phyloP scores from a whole-genome alignment of 208 protist genomes.

The Crithidia bombi region DNA sequence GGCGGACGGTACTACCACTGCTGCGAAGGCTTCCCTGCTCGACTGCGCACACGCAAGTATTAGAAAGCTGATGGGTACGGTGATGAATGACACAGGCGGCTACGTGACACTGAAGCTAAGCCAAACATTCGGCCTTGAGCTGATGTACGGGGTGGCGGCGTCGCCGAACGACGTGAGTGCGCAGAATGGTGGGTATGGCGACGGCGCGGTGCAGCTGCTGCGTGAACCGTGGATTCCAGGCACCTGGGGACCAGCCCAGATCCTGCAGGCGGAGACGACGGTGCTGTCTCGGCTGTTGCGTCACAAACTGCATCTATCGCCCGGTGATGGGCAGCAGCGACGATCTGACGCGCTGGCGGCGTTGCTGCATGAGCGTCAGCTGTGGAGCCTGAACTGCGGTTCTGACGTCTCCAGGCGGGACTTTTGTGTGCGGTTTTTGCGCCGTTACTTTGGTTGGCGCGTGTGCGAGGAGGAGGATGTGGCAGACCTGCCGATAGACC shows the following conservation, averaged over 20 bases:
- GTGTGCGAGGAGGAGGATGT: constrained; percentile 31
- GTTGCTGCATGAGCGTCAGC: background rate
- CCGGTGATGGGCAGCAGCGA: background rate
- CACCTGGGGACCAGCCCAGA: constrained; percentile 29
- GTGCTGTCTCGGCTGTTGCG: constrained; percentile 22
- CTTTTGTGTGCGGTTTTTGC: constrained; percentile 47
- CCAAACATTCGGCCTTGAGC: constrained; percentile 33
- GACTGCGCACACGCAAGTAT: constrained; percentile 7
- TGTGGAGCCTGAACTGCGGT: constrained; percentile 7
- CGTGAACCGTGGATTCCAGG: constrained; percentile 20
- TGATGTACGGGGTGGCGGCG: constrained; percentile 7
- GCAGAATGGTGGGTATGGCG: background rate
- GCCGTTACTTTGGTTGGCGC: constrained; percentile 46
- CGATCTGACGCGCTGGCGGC: background rate
- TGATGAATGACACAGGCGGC: constrained; percentile 13
- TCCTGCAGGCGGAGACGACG: constrained; percentile 13
- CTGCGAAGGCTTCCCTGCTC: constrained; percentile 4
- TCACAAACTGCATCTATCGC: background rate
- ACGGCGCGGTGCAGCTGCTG: constrained; percentile 24
- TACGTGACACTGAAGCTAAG: constrained; percentile 28
- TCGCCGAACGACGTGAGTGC: background rate
- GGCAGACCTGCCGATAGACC: background rate
- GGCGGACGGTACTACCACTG: too few species aligned
- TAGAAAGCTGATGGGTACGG: background rate
- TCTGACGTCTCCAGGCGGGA: constrained; percentile 12